Base-by-base conservation (phyloP, 1,284 basidiomycete species). In the Exobasidium rhododendri region DNA sequence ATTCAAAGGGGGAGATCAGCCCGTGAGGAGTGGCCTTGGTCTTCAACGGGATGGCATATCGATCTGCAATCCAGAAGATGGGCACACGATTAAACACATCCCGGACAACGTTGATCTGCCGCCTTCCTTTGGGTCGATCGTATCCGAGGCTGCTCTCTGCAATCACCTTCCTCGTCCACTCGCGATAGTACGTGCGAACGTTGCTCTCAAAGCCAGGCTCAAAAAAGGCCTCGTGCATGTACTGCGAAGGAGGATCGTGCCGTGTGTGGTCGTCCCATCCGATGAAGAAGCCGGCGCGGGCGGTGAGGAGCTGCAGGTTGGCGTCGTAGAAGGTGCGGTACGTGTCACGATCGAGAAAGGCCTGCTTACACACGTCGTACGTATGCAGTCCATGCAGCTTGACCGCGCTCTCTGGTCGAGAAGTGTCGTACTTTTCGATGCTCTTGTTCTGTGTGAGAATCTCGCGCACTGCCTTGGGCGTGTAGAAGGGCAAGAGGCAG, bases 401-500 rank as follows among this genome's bases (percentile, higher is more conserved):
- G 30, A 53, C 13, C 35, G 35, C 52, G 20, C 45, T 50, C 17
- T 43, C 35, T 30, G 83, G 83, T 1, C 79, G 80, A 14, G 79
- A 77, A 64, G 84, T 84, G 24, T 81, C 80, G 69, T 85, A 86
- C 46, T 82, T 78, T 30, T 79, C 76, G 20, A 82, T 66, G 35
- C 84, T 81, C 24, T 84, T 84, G 57, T 91, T 73, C 47, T 87
- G 84, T 54, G 60, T 67, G 81, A 90, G 90, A 89, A 26, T 86
- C 77, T 5, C 83, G 80, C 62, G 61, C 29, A 70, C 76, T 56
- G 60, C 70, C 56, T 66, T 58, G 2, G 26, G 91, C 85, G 6
- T 87, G 85, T 91, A 87, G 66, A 93, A 84, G 35, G 91, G 89
- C 86, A 92, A 91, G 84, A 89, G 90, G 1, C 89, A 87, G 78